phyloP scores from a whole-genome alignment of 306 rosid genomes.

The Trifolium subterraneum region DNA sequence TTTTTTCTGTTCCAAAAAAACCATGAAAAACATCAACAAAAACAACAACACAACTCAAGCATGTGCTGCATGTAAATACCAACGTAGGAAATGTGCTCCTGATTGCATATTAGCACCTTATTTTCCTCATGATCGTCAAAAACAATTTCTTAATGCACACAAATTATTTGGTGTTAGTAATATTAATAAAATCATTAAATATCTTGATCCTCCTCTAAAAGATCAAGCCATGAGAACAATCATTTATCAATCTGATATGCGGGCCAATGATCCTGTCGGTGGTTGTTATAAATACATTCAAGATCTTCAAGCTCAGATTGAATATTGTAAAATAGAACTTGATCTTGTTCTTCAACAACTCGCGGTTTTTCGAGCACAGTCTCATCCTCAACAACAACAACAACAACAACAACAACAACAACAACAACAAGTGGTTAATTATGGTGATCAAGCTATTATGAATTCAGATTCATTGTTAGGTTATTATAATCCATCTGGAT shows the following conservation, averaged over 20 bases:
- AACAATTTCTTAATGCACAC: constrained; percentile 81
- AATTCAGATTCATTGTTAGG: constrained; percentile 51
- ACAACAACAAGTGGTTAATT: constrained; percentile 2
- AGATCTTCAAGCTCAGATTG: constrained; percentile 62
- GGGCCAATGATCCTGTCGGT: constrained; percentile 86
- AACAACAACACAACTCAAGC: constrained; percentile 76
- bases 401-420: constrained; percentile 21
- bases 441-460: constrained; percentile 39
- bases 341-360: constrained; percentile 74
- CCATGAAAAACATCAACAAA: constrained; percentile 12
- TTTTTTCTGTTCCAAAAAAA: constrained; percentile 10
- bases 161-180: constrained; percentile 83
- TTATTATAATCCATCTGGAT: constrained; percentile 29
- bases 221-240: constrained; percentile 83
- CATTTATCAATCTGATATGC: constrained; percentile 73
- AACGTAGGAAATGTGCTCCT: constrained; percentile 84
- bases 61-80: constrained; percentile 95
- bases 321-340: constrained; percentile 53
- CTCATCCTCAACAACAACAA: constrained; percentile 26
- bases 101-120: constrained; percentile 91
- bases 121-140: constrained; percentile 77
- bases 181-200: constrained; percentile 70
- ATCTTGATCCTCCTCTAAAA: constrained; percentile 51
- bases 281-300: constrained; percentile 72
- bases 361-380: constrained; percentile 57